A percentile compares a stretch with the other conserved stretches of the same genome.
Conservation (phyloP, 768 basidiomycete species). For the Lactifluus echinatus region DNA sequence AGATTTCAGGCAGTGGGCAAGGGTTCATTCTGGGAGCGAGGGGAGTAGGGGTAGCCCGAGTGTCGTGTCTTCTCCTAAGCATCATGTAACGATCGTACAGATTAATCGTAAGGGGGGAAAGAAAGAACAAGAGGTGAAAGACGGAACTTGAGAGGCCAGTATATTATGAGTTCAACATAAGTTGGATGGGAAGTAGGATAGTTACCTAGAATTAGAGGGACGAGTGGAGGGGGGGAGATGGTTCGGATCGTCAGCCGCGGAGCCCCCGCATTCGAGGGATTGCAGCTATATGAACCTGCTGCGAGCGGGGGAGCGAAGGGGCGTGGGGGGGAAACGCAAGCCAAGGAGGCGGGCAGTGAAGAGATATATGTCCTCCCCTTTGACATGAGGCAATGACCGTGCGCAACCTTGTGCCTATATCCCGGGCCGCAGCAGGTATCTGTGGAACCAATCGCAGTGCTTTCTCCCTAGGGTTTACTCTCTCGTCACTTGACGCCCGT, state of each 20-base stretch:
- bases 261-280: slow-evolving; percentile 13
- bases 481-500: slow-evolving; percentile 15
- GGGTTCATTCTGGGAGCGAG: slow-evolving; percentile 16
- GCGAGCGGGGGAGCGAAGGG: slow-evolving; percentile 7
- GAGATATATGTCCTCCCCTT: slow-evolving; percentile 19
- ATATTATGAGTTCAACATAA: not conserved
- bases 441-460: slow-evolving; percentile 10
- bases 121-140: not conserved
- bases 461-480: slow-evolving; percentile 1
- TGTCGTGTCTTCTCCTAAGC: not conserved
- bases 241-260: slow-evolving; percentile 15
- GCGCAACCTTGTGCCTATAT: slow-evolving; percentile 15
- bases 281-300: slow-evolving; percentile 20
- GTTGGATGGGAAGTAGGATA: not conserved
- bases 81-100: slow-evolving; percentile 11
- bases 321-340: slow-evolving; percentile 8
- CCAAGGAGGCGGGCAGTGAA: not conserved
- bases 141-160: not conserved
- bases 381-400: slow-evolving; percentile 19
- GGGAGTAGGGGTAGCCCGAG: not conserved
- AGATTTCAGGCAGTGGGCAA: slow-evolving; percentile 17
- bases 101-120: slow-evolving; percentile 7
- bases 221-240: not conserved
- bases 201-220: slow-evolving; percentile 6
- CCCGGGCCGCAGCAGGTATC: slow-evolving; percentile 6